phyloP scores from a whole-genome alignment of 768 basidiomycete genomes.

The Tricholoma terreum region DNA sequence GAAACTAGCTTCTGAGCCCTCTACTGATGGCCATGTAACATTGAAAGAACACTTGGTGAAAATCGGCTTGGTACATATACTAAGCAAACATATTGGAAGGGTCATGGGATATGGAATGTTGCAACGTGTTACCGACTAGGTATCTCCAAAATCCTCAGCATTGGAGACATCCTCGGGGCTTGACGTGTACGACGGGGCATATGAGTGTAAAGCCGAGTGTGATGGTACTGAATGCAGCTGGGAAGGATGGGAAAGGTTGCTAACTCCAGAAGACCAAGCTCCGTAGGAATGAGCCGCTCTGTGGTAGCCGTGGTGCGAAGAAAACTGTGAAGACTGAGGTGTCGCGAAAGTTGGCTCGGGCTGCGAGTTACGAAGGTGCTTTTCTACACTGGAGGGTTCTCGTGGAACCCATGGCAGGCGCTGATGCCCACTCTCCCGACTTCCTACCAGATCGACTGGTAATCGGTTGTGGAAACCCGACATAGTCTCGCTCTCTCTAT shows the following conservation, averaged over 20 bases:
- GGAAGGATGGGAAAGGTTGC: conserved; percentile 28
- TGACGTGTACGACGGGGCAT: conserved; percentile 27
- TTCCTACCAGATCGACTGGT: conserved; percentile 20
- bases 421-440: conserved; percentile 31
- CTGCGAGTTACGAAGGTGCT: conserved; percentile 31
- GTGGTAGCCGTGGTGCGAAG: conserved; percentile 35
- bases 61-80: background rate
- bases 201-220: conserved; percentile 7
- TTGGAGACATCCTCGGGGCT: conserved; percentile 43
- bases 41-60: background rate
- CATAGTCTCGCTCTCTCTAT: conserved; percentile 28
- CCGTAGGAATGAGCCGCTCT: conserved; percentile 34
- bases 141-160: conserved; percentile 41
- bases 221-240: conserved; percentile 13
- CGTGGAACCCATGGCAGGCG: conserved; percentile 39
- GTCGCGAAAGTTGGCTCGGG: conserved; percentile 31
- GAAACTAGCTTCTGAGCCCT: background rate
- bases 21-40: background rate
- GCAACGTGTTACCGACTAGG: conserved; percentile 22
- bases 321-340: conserved; percentile 35
- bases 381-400: conserved; percentile 29
- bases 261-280: conserved; percentile 36
- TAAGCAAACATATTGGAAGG: background rate
- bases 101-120: conserved; percentile 1
- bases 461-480: conserved; percentile 26